Percentiles rank a stretch among this genome's conserved stretches.
phyloP scores from a whole-genome alignment of 805 yeast genomes.

The Starmerella bombicola region DNA sequence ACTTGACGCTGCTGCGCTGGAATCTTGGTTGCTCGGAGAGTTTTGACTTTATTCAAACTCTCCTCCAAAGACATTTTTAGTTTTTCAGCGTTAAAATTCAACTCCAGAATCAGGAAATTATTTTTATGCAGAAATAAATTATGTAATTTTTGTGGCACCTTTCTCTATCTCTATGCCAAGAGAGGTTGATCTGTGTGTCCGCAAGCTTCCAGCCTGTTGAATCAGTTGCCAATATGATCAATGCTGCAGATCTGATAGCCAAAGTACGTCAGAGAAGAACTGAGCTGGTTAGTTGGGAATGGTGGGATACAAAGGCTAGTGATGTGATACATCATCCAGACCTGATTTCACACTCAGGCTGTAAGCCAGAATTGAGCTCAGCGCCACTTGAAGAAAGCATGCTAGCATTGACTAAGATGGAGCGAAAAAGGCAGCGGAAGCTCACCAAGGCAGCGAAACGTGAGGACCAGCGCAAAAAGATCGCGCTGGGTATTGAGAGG shows the following conservation, averaged over 20 bases:
- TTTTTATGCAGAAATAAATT: background rate
- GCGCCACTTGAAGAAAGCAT: background rate
- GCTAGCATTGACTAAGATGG: conserved; percentile 32
- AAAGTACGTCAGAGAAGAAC: conserved; percentile 19
- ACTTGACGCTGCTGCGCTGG: conserved; percentile 38
- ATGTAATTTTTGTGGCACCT: no score
- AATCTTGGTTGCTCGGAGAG: conserved; percentile 18
- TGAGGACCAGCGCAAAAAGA: conserved; percentile 63
- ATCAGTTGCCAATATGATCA: background rate
- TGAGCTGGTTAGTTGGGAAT: conserved; percentile 11
- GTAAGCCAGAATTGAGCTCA: conserved; percentile 1
- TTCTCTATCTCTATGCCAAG: no score
- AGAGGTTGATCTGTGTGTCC: no score
- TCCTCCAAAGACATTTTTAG: conserved; percentile 19
- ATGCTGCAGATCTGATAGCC: conserved; percentile 19
- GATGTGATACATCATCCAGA: conserved; percentile 1
- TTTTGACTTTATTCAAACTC: conserved; percentile 14
- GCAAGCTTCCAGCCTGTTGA: no score
- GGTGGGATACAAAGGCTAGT: conserved; percentile 6
- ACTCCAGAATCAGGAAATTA: background rate
- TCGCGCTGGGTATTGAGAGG: conserved; percentile 68
- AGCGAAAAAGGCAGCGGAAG: conserved; percentile 57
- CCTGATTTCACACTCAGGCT: no score
- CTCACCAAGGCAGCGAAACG: conserved; percentile 51
- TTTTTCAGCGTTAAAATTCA: no score